Base-by-base conservation (phyloP, 2,329 filamentous ascomycete genomes). In the Zymoseptoria tritici region DNA sequence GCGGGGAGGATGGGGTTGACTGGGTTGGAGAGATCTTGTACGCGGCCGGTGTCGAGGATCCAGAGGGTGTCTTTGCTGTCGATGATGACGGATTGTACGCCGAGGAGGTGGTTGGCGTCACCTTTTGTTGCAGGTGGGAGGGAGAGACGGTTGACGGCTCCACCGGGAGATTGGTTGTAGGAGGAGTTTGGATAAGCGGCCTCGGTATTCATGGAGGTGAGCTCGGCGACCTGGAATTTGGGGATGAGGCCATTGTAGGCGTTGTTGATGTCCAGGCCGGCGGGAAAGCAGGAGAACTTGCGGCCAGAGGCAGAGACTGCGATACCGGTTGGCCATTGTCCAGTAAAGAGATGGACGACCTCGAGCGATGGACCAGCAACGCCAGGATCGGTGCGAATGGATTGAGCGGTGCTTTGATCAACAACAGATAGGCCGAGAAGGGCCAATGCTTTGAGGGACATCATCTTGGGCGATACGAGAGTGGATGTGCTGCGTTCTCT, bases 1-100 rank as follows among this genome's bases (percentile, higher is more conserved):
- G 76, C 76, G 36, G 78, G 72, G 0, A 65, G 61, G 19, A 72
- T 72, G 9, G 72, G 74, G 2, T 74, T 74, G 51, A 77, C 71
- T 0, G 63, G 60, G 19, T 71, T 70, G 11, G 71, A 64, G 1
- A 73, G 71, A 26, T 64, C 63, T 42, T 64, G 63, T 4, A 73
- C 74, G 26, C 78, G 74, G 4, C 79, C 79, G 2, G 78, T 81
- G 60, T 81, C 79, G 6, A 81, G 73, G 57, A 81, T 77, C 78
- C 78, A 81, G 13, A 81, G 71, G 4, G 77, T 74, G 64, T 81
- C 78, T 2, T 68, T 64, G 0, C 78, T 64, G 62, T 81, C 79
- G 13, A 81, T 72, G 13, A 81, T 78, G 0, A 81, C 78, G 42
- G 73, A 77, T 66, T 81, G 79, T 0, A 81, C 78, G 52, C 77